Base-by-base conservation (phyloP, 805 yeast species). In the Vanderwaltozyma verrucispora region DNA sequence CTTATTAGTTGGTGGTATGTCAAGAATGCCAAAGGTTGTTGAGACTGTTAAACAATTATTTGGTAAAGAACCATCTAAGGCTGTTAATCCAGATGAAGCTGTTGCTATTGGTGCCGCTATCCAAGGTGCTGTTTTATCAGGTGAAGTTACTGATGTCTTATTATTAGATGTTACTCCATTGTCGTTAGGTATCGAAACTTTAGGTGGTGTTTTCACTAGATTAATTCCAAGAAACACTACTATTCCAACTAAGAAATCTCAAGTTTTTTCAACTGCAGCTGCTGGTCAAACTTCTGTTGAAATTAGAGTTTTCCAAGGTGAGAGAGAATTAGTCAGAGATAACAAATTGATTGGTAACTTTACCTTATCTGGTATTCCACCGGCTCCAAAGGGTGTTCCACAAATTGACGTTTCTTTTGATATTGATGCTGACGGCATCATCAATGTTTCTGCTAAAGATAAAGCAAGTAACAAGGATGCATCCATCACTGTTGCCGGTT, bases 71-170 rank as follows among this genome's bases (percentile, higher is more conserved):
- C 83, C 86, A 66, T 92, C 85, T 72, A 88, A 85, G 74, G 81
- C 94, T 52, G 88, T 87, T 69, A 87, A 87, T 87, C 96, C 96
- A 53, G 96, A 87, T 74, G 96, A 87, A 76, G 96, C 96, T 63
- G 96, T 87, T 67, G 96, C 96, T 61, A 86, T 86, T 76, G 96
- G 96, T 80, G 97, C 97, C 61, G 96, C 97, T 61, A 96, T 88
- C 59, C 96, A 88, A 75, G 97, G 95, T 74, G 96, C 96, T 64
- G 85, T 89, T 72, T 77, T 88, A 69, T 83, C 96, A 54, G 95
- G 95, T 73, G 87, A 74, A 68, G 75, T 85, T 46, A 80, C 86
- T 49, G 96, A 86, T 72, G 77, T 88, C 66, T 80, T 89, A 59
- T 78, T 88, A 65, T 80, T 88, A 70, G 97, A 88, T 74, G 97